Base-by-base conservation (phyloP, 1,139 yeast species). In the Citeromyces hawaiiensis region DNA sequence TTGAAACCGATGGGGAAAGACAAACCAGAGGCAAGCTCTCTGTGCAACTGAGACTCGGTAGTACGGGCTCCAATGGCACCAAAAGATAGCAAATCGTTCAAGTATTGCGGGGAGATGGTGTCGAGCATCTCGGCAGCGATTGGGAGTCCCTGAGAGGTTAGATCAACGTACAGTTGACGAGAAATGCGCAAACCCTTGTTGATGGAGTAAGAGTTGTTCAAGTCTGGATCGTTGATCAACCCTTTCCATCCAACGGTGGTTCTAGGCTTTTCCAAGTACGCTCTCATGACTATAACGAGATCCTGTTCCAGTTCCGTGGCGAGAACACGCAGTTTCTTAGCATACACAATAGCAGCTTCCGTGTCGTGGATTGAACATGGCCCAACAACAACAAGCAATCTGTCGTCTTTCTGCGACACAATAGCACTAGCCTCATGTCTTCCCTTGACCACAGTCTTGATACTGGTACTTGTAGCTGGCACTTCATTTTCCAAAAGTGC, bases 211-310 rank as follows among this genome's bases (percentile, higher is more conserved):
- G 95, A 71, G 54, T 85, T 82, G 64, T 91, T 88, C 47, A 88
- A 77, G 56, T 87, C 95, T 35, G 98, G 98, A 60, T 91, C 98
- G 60, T 91, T 91, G 58, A 91, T 87, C 55, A 91, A 70, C 48
- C 98, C 98, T 66, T 91, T 91, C 98, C 98, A 91, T 47, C 98
- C 98, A 41, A 91, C 97, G 27, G 97, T 91, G 47, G 98, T 91
- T 67, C 98, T 79, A 55, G 98, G 98, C 64, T 91, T 91, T 63
- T 91, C 98, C 53, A 91, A 71, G 71, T 91, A 91, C 13, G 97
- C 97, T 64, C 97, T 78, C 97, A 91, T 91, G 49, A 91, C 72
- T 45, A 91, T 73, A 40, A 82, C 80, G 47, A 91, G 67, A 49
- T 91, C 97, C 42, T 69, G 74, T 44, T 73, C 60, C 47, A 83